Base-by-base conservation (phyloP, 805 yeast species). In the Teunomyces kruisii region DNA sequence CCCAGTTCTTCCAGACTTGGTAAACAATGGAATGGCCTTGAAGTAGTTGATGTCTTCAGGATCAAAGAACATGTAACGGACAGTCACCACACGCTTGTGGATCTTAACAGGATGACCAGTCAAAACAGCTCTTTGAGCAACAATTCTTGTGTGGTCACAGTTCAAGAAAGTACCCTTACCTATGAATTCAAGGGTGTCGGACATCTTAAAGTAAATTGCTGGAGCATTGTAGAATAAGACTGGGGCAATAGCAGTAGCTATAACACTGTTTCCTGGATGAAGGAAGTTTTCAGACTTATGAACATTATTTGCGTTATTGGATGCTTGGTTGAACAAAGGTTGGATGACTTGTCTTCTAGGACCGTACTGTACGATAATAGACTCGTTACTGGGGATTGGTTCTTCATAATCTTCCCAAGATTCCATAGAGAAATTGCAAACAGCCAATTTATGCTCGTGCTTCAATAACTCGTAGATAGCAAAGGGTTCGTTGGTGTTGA, bases 21-120 rank as follows among this genome's bases (percentile, higher is more conserved):
- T 91, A 67, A 89, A 94, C 49, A 94, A 71, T 35, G 98, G 98
- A 54, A 94, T 86, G 4, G 91, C 84, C 68, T 87, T 88, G 78
- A 85, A 94, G 81, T 87, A 87, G 53, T 79, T 80, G 53, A 95
- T 86, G 62, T 94, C 99, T 39, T 86, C 88, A 9, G 88, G 71
- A 59, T 84, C 88, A 83, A 92, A 92, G 75, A 94, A 94, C 99
- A 94, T 94, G 78, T 90, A 94, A 55, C 98, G 84, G 47, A 94
- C 79, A 2, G 99, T 94, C 51, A 94, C 88, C 32, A 91, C 87
- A 48, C 78, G 81, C 71, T 88, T 92, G 75, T 95, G 97, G 57
- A 94, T 91, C 74, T 91, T 94, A 67, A 90, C 83, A 36, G 97
- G 96, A 55, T 89, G 90, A 46, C 99, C 99, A 0, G 98, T 94